Evolutionary conservation across 2,329 filamentous ascomycete species (phyloP).

Genomic region (Hirsutella minnesotensis): DNA sequence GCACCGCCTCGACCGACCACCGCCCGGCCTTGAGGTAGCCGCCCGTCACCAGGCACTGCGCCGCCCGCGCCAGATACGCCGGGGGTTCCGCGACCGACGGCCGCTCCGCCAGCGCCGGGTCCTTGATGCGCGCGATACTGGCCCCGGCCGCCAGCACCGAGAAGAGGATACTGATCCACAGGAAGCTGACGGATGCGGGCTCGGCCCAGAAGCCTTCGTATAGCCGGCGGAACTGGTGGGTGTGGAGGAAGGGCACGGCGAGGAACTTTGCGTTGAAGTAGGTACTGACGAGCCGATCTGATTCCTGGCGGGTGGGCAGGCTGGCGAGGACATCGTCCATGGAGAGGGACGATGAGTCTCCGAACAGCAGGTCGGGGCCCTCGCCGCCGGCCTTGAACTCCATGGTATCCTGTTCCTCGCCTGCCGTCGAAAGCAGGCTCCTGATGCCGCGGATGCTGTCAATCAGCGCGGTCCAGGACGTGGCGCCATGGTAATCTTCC

Average conservation of each 20-base stretch:
- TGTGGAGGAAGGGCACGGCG: constrained; percentile 25
- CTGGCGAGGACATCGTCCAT: constrained; percentile 18
- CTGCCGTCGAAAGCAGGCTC: constrained; percentile 14
- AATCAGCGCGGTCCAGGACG: constrained; percentile 29
- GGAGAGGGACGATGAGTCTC: constrained; percentile 13
- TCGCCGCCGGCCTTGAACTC: constrained; percentile 4
- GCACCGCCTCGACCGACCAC: constrained; percentile 35
- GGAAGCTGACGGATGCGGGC: constrained; percentile 24
- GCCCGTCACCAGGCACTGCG: constrained; percentile 35
- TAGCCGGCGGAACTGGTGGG: constrained; percentile 32
- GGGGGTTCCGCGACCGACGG: constrained; percentile 6
- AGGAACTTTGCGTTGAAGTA: constrained; percentile 29
- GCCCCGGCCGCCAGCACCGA: constrained; percentile 31
- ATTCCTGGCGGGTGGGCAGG: constrained; percentile 23
- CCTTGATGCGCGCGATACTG: constrained; percentile 21
- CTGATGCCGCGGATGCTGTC: constrained; percentile 30
- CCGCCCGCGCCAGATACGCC: constrained; percentile 24
- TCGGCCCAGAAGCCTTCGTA: constrained; percentile 35
- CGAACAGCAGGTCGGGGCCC: constrained; percentile 21
- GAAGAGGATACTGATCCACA: constrained; percentile 40
- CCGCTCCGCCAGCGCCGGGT: constrained; percentile 4
- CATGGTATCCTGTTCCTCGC: not conserved
- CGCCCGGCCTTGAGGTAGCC: constrained; percentile 32
- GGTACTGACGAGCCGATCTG: constrained; percentile 21
- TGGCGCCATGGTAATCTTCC: constrained; percentile 22